Evolutionary conservation across 257 asterid species (phyloP).

Genomic region (Jaltomata sinuosa): DNA sequence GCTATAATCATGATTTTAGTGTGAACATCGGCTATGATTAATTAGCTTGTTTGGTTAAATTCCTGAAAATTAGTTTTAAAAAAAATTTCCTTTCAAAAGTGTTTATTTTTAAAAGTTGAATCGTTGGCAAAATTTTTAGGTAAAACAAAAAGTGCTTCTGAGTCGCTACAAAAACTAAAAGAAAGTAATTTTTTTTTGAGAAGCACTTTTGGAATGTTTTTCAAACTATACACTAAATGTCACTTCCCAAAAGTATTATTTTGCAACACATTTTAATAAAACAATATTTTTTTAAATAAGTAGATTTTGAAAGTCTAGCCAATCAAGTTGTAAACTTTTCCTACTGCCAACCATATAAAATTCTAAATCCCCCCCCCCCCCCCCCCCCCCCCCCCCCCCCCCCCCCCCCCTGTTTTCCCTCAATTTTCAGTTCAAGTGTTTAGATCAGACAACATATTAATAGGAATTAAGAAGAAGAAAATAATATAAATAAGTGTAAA

Average conservation of each 20-base stretch:
- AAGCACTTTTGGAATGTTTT: too few species aligned
- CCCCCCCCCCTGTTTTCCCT: too few species aligned
- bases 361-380: too few species aligned
- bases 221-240: too few species aligned
- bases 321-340: background rate
- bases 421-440: background rate
- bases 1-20: background rate
- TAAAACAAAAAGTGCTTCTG: background rate
- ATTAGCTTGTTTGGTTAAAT: background rate
- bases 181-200: too few species aligned
- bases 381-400: too few species aligned
- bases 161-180: too few species aligned
- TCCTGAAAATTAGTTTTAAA: background rate
- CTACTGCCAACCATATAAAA: background rate
- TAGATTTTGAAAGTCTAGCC: too few species aligned
- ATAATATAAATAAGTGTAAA: background rate
- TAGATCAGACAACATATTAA: background rate
- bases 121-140: background rate
- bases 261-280: too few species aligned
- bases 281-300: too few species aligned
- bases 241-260: too few species aligned
- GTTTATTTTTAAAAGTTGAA: background rate
- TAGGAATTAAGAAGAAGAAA: background rate
- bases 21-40: background rate
- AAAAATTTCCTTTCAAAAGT: background rate